Percentiles rank a stretch among this genome's conserved stretches.
These are phyloP conservation scores for Triglochin maritima DNA, from an alignment of 106 monocot species.

Conservation along the genomic window DNA sequence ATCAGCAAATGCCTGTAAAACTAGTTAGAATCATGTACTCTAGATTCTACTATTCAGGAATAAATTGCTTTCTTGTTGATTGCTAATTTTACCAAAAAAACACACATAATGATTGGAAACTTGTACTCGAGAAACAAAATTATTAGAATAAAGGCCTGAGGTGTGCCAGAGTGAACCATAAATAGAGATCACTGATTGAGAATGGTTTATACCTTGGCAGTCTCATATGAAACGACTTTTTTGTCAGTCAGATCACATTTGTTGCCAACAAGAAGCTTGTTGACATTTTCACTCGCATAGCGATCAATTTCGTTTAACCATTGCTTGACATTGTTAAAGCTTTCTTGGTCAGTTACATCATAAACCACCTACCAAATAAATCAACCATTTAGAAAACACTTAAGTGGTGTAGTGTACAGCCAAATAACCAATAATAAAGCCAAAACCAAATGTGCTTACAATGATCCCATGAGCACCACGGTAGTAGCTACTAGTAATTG, in stretches of 20 bases:
- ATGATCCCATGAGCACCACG: conserved; percentile 22
- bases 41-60: background rate
- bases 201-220: conserved; percentile 9
- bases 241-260: conserved; percentile 20
- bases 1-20: conserved; percentile 19
- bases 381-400: background rate
- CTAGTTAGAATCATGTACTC: background rate
- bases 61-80: background rate
- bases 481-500: conserved; percentile 23
- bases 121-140: too few relatives aligned
- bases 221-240: conserved; percentile 17
- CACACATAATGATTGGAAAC: too few relatives aligned
- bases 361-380: conserved; percentile 14
- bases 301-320: conserved; percentile 22
- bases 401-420: background rate
- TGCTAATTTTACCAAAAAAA: too few relatives aligned
- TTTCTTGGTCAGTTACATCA: conserved; percentile 17
- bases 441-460: background rate
- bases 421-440: background rate
- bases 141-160: too few relatives aligned
- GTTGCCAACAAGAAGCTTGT: conserved; percentile 20
- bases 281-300: conserved; percentile 19
- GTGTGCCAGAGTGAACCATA: too few relatives aligned
- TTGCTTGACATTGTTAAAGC: conserved; percentile 23
- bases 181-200: too few relatives aligned